Percentiles rank a stretch among this genome's conserved stretches.
These are phyloP conservation scores for Gastrolobium villosum DNA, from an alignment of 306 rosid genomes.

Conservation along the genomic window DNA sequence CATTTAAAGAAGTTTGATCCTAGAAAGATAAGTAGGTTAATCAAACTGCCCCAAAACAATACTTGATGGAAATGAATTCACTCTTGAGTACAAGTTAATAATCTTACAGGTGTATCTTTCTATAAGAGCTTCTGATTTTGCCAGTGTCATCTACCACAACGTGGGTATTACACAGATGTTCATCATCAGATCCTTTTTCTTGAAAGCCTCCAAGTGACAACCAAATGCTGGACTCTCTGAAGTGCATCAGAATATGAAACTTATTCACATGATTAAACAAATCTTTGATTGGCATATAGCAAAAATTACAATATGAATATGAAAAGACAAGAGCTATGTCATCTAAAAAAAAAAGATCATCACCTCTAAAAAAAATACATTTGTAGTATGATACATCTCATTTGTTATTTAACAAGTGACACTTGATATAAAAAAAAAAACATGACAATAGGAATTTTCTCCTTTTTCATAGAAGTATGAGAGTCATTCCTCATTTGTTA, in stretches of 20 bases:
- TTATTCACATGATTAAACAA: slow-evolving; percentile 19
- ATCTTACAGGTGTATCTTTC: slow-evolving; percentile 91
- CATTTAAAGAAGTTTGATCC: slow-evolving; percentile 31
- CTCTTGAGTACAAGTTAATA: neutral
- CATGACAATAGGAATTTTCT: too few relatives aligned
- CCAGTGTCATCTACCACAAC: slow-evolving; percentile 89
- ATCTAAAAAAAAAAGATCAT: neutral
- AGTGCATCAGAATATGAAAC: slow-evolving; percentile 33
- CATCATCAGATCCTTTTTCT: slow-evolving; percentile 81
- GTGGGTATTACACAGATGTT: slow-evolving; percentile 83
- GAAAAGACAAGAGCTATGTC: neutral
- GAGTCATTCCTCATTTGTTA: too few relatives aligned
- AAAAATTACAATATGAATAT: slow-evolving; percentile 9
- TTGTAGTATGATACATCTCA: too few relatives aligned
- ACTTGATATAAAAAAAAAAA: too few relatives aligned
- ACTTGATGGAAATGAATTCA: slow-evolving; percentile 7
- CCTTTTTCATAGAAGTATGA: too few relatives aligned
- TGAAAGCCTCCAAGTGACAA: slow-evolving; percentile 98
- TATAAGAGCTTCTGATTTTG: slow-evolving; percentile 71
- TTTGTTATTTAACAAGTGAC: too few relatives aligned
- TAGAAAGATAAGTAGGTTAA: slow-evolving; percentile 15
- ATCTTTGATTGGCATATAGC: slow-evolving; percentile 6
- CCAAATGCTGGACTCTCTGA: slow-evolving; percentile 96
- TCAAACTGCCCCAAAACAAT: slow-evolving; percentile 19
- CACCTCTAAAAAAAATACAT: too few relatives aligned